Conservation (phyloP, 768 basidiomycete species). For the Pisolithus sp. region DNA sequence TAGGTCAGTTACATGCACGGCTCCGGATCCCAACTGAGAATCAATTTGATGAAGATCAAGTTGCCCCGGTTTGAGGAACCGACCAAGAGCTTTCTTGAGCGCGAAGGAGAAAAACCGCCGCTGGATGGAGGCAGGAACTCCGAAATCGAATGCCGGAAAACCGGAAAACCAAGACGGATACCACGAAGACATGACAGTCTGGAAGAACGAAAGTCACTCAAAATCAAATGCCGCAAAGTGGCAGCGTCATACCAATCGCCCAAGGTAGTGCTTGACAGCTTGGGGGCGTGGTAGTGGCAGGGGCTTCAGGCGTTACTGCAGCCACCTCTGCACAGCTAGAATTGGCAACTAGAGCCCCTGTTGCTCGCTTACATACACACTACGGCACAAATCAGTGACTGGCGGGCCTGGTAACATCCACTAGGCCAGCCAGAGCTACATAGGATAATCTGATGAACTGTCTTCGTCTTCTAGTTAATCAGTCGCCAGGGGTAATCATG, state of each 20-base stretch:
- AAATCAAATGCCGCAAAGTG: not conserved
- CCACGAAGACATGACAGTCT: slow-evolving; percentile 44
- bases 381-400: not conserved
- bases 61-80: slow-evolving; percentile 83
- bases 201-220: not conserved
- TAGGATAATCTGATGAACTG: not conserved
- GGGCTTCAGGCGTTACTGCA: not conserved
- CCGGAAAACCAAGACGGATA: slow-evolving; percentile 47
- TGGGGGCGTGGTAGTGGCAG: not conserved
- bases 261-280: too few relatives aligned
- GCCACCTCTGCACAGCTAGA: too few relatives aligned
- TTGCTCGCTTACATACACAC: too few relatives aligned
- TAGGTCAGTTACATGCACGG: slow-evolving; percentile 78
- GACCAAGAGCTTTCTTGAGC: slow-evolving; percentile 76
- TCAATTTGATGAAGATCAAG: slow-evolving; percentile 84
- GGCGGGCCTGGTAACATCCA: not conserved
- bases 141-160: slow-evolving; percentile 59
- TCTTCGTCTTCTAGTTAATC: not conserved
- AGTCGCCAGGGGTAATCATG: slow-evolving; percentile 23
- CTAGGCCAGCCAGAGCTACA: not conserved
- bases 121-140: slow-evolving; percentile 70
- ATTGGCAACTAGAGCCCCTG: too few relatives aligned
- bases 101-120: slow-evolving; percentile 86
- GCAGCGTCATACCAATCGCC: not conserved
- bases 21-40: slow-evolving; percentile 88